These are phyloP conservation scores for Naganishia onofrii DNA, from an alignment of 768 basidiomycete species.

Conservation along the genomic window DNA sequence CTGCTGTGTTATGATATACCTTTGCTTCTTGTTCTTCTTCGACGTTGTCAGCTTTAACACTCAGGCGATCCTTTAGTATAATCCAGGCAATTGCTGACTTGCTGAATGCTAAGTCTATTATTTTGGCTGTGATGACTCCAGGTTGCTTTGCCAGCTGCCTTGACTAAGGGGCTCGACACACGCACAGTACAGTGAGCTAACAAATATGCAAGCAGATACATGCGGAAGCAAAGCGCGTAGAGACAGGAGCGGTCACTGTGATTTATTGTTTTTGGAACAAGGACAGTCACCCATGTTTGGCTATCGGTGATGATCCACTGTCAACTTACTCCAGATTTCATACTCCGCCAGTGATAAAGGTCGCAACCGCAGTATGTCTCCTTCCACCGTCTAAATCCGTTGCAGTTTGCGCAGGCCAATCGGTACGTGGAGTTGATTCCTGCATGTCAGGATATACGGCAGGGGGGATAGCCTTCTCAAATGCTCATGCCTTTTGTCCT, in stretches of 20 bases:
- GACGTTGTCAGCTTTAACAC: no score
- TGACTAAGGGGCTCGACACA: not conserved
- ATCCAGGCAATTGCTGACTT: not conserved
- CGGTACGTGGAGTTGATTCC: no score
- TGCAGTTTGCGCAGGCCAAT: no score
- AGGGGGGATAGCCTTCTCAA: no score
- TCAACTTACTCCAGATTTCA: not conserved
- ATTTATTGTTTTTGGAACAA: not conserved
- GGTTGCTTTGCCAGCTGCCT: no score
- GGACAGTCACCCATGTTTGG: not conserved
- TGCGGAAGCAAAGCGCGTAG: not conserved
- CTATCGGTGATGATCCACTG: not conserved
- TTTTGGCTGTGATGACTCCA: constrained; percentile 2
- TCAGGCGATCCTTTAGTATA: no score
- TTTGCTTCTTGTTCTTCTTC: no score
- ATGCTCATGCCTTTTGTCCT: not conserved
- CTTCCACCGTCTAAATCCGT: not conserved
- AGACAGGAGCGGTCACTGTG: not conserved
- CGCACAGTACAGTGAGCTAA: not conserved
- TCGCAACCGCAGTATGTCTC: not conserved
- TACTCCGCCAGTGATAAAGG: no score
- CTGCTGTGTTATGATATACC: no score
- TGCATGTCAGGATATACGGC: not conserved
- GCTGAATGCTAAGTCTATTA: not conserved
- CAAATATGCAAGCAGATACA: not conserved